These are phyloP conservation scores for Flammula alnicola DNA, from an alignment of 1,284 basidiomycete species.

Conservation along the genomic window DNA sequence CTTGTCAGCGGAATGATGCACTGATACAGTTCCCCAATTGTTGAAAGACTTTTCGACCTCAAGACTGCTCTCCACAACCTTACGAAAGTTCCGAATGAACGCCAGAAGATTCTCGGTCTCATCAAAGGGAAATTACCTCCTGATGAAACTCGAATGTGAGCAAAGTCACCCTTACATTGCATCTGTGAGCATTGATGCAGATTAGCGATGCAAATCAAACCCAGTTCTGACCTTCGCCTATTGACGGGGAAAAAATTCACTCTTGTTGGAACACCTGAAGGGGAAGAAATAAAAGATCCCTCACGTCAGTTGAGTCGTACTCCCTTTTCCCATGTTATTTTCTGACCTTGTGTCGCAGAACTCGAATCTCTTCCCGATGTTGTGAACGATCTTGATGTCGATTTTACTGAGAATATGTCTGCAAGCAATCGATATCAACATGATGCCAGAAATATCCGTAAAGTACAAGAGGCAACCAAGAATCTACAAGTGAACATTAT, in stretches of 20 bases:
- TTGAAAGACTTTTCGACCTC: slow-evolving; percentile 66
- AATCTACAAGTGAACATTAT: slow-evolving; percentile 76
- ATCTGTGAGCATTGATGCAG: slow-evolving; percentile 6
- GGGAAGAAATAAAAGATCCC: slow-evolving; percentile 83
- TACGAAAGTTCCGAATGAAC: slow-evolving; percentile 82
- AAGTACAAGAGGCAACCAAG: slow-evolving; percentile 74
- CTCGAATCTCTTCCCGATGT: slow-evolving; percentile 72
- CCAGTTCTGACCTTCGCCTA: slow-evolving; percentile 64
- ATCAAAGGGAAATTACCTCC: slow-evolving; percentile 84
- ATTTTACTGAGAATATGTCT: slow-evolving; percentile 65
- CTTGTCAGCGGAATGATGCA: slow-evolving; percentile 6
- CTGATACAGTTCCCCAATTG: slow-evolving; percentile 9
- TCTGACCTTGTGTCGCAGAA: slow-evolving; percentile 44
- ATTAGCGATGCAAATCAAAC: not conserved
- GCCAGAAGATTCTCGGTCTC: slow-evolving; percentile 89
- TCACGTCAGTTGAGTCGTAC: slow-evolving; percentile 39
- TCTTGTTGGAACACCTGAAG: slow-evolving; percentile 82
- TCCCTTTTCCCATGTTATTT: not conserved
- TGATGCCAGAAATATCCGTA: slow-evolving; percentile 79
- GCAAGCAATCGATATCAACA: slow-evolving; percentile 65
- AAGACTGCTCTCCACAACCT: slow-evolving; percentile 68
- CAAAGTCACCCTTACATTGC: slow-evolving; percentile 7
- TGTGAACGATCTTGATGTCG: slow-evolving; percentile 80
- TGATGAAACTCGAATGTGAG: slow-evolving; percentile 73
- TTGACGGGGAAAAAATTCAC: slow-evolving; percentile 74